Evolutionary conservation across 1,284 basidiomycete genomes (phyloP), one percentile per base, ranked within the genome.

Genomic region (Porogramme epimiltina): DNA sequence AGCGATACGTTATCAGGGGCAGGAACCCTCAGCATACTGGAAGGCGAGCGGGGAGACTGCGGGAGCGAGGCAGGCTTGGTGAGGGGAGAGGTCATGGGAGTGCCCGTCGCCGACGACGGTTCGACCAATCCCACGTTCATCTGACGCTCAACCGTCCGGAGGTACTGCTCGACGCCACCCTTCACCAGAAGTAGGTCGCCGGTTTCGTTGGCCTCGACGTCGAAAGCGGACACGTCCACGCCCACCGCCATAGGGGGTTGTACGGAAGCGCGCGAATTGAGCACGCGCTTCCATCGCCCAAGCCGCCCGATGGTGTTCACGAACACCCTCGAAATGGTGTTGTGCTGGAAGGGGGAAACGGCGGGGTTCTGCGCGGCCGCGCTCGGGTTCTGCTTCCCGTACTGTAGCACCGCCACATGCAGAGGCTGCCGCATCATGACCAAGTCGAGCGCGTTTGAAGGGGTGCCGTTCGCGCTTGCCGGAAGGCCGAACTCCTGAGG

Each of bases 281-380:
- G 66, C 13, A 89, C 89, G 2, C 89, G 80, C 59, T 80, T 89
- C 87, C 91, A 91, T n/a, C 87, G 75, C 8, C 91, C 90, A 15
- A 93, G 70, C 3, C 87, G 80, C 2, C 90, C 87, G 44, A 92
- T 87, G 1, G 91, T 91, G 69, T 87, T 90, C 39, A 90, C 87
- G 44, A 93, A 81, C 11, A 81, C 91, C 3, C 88, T 78, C 0
- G 89, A 91, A 23, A 92, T 72, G 0, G 85, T 76, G 60, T 77
- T 85, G 48, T 86, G 81, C 31, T 83, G 80, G 20, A 81, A 78
- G 2, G 82, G 77, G 20, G 85, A 69, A 6, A 73, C 66, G 9
- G 78, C 63, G 15, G 73, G 70, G 23, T 75, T 73, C 1, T 75
- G 16, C 70, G 66, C 22, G 59, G 41, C 60, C 52, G 52, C 44